Percentiles rank a stretch among this genome's conserved stretches.
phyloP scores from a whole-genome alignment of 2,329 filamentous ascomycete species.

The Passalora sequoiae region DNA sequence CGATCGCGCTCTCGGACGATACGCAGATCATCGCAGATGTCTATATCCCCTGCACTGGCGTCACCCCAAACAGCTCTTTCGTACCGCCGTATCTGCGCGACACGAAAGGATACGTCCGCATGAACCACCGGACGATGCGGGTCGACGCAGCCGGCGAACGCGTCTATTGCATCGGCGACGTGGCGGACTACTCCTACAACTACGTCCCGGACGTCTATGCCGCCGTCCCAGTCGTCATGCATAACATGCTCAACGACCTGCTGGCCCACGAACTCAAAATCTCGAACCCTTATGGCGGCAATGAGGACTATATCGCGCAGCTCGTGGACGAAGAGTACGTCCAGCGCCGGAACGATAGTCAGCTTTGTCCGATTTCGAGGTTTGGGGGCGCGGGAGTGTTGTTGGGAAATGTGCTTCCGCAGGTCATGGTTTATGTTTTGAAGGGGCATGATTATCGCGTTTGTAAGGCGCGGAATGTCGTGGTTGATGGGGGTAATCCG shows the following conservation, averaged over 20 bases:
- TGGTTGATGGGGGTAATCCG: conserved; percentile 6
- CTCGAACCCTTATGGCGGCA: conserved; percentile 26
- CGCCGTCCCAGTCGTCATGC: conserved; percentile 33
- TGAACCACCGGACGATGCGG: conserved; percentile 29
- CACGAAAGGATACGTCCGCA: conserved; percentile 26
- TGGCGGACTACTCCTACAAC: conserved; percentile 31
- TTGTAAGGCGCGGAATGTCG: conserved; percentile 5
- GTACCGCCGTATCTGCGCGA: conserved; percentile 27
- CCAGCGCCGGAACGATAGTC: conserved; percentile 13
- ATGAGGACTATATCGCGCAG: conserved; percentile 23
- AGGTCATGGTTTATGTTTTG: conserved; percentile 26
- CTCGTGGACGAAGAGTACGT: conserved; percentile 24
- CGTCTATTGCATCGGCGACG: conserved; percentile 37
- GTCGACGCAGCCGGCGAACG: conserved; percentile 25
- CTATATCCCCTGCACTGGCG: conserved; percentile 35
- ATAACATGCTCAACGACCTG: conserved; percentile 34
- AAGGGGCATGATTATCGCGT: conserved; percentile 31
- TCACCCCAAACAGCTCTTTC: conserved; percentile 32
- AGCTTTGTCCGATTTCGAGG: conserved; percentile 30
- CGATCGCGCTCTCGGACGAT: conserved; percentile 28
- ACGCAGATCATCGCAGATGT: conserved; percentile 33
- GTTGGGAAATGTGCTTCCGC: conserved; percentile 25
- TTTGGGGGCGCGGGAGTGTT: conserved; percentile 32
- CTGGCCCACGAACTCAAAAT: conserved; percentile 26
- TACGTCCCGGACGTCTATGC: conserved; percentile 34